phyloP scores from a whole-genome alignment of 2,329 filamentous ascomycete species.

The Cercospora sp. region DNA sequence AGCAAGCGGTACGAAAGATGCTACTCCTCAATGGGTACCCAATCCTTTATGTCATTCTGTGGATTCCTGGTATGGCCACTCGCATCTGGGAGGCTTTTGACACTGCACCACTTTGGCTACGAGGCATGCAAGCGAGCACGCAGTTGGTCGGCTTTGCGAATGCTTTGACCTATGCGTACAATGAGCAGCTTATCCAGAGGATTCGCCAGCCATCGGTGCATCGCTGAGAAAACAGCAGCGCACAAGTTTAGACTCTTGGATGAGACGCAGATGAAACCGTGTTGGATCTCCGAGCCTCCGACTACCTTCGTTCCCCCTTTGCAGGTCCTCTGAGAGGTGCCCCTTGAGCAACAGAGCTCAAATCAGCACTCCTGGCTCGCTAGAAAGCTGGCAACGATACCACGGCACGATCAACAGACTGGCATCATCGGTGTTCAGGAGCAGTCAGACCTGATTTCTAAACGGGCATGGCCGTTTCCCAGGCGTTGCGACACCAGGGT shows the following conservation, averaged over 20 bases:
- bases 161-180: conserved; percentile 26
- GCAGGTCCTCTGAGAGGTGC: background rate
- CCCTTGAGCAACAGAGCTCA: background rate
- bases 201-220: conserved; percentile 6
- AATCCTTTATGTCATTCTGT: conserved; percentile 39
- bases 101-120: conserved; percentile 23
- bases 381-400: background rate
- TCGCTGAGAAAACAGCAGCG: background rate
- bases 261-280: background rate
- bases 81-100: conserved; percentile 25
- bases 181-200: conserved; percentile 23
- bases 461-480: background rate
- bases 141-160: conserved; percentile 28
- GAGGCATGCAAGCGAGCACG: conserved; percentile 26
- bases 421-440: background rate
- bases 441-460: background rate
- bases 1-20: conserved; percentile 31
- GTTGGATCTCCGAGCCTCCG: background rate
- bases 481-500: background rate
- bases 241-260: background rate
- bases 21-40: conserved; percentile 41
- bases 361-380: background rate
- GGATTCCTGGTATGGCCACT: conserved; percentile 39
- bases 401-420: background rate
- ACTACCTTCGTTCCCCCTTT: background rate